Base-by-base conservation (phyloP, 352 stramenopile species). In the Globisporangium alternatum region DNA sequence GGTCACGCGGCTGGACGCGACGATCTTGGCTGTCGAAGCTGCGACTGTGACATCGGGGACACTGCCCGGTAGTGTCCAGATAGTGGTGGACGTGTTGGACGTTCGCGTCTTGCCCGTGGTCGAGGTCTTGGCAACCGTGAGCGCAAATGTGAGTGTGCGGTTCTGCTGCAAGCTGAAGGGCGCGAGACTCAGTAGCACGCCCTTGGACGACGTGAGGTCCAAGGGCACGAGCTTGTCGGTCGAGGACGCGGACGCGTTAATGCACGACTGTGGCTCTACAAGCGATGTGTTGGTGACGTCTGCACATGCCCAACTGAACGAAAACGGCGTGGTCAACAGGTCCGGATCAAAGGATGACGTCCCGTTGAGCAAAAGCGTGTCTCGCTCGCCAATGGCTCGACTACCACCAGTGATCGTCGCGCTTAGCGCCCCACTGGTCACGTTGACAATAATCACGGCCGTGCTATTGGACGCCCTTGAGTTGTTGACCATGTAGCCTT, bases 311-410 rank as follows among this genome's bases (percentile, higher is more conserved):
- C 82, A 93, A 2, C 30, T 1, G 64, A 78, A 91, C 22, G 43
- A 54, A 21, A 93, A 79, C 17, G 80, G 60, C 0, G 60, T 13
- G 5, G 51, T 53, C 1, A 75, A 65, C 13, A 47, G 22, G 25
- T 93, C 84, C 12, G 84, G 81, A 69, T 93, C 84, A 7, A 71
- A 49, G 0, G 79, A 83, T 4, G 49, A 22, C 10, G 78, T 80
- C 0, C 67, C 82, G 28, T 83, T 81, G 10, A 93, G 73, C 3
- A 84, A 53, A 0, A 93, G 55, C 8, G 67, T 43, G 41, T 93
- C 82, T 45, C 71, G 70, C 8, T 80, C 68, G 4, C 84, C 81
- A 17, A 93, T 43, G 0, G 74, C 70, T 13, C 82, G 80, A 21
- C 78, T 66, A 0, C 82, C 82, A 5, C 82, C 82, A 5, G 60